Base-by-base conservation (phyloP, 306 rosid species). In the Castanospermum australe region DNA sequence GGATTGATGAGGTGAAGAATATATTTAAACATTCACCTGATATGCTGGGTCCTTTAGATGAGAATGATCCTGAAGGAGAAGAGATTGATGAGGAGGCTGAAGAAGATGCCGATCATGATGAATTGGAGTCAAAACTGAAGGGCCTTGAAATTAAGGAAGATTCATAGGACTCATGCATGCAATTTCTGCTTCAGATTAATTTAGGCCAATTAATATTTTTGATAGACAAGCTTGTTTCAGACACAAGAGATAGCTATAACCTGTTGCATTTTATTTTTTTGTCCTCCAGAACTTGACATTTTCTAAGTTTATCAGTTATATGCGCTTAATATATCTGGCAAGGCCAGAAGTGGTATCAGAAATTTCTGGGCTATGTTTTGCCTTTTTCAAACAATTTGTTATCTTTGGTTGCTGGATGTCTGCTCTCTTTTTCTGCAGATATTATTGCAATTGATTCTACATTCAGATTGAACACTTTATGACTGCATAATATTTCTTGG, bases 41-140 rank as follows among this genome's bases (percentile, higher is more conserved):
- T 22, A 14, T 77, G 75, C 88, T 89, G 15, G 90, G 93, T 67
- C 86, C 84, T 18, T 75, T 89, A 85, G 93, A 89, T 80, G 93
- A 89, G 73, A 89, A 86, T 41, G 90, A 89, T 41, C 93, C 93
- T 4, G 87, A 89, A 33, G 93, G 93, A 0, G 87, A 87, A 78
- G 87, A 87, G 35, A 7, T 76, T 25, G 87, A 80, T 55, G 90
- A 80, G 18, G 86, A 84, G 8, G 80, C 54, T 41, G 90, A 84
- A 44, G 90, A 79, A 36, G 84, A 62, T 28, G 76, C 67, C 54
- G 85, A 79, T 61, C 62, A 80, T 6, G 86, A 86, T 38, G 93
- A 84, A 69, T 36, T 89, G 83, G 93, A 87, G 78, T 80, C 87
- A 60, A 80, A 24, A 74, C 82, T 89, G 67, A 83, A 83, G 79